Evolutionary conservation across 345 rosid species (phyloP).

Genomic region (Moricandia moricandioides): DNA sequence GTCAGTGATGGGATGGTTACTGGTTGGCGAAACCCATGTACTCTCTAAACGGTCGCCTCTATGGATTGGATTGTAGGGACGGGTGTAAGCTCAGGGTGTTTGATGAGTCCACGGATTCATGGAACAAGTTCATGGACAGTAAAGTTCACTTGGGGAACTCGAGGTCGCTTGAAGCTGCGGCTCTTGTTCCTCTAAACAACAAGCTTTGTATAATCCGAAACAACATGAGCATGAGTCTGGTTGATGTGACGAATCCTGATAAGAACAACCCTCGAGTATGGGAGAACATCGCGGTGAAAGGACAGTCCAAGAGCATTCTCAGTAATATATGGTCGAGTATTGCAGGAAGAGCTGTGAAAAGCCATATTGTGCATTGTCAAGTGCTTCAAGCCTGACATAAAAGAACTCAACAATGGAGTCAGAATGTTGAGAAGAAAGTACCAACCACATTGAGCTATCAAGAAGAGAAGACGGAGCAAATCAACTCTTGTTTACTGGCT

Average conservation of each 20-base stretch:
- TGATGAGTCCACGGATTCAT: slow-evolving; percentile 68
- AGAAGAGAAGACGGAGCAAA: not conserved
- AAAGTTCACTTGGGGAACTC: slow-evolving; percentile 88
- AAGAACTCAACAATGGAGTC: slow-evolving; percentile 7
- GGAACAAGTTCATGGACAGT: slow-evolving; percentile 88
- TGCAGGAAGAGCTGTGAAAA: slow-evolving; percentile 86
- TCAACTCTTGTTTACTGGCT: not conserved
- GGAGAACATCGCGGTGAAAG: slow-evolving; percentile 85
- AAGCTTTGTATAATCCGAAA: slow-evolving; percentile 91
- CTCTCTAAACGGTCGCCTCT: slow-evolving; percentile 74
- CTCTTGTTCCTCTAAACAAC: slow-evolving; percentile 75
- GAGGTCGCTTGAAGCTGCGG: slow-evolving; percentile 84
- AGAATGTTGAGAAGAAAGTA: slow-evolving; percentile 16
- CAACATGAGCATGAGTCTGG: slow-evolving; percentile 93
- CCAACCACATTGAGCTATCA: slow-evolving; percentile 14
- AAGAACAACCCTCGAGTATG: slow-evolving; percentile 68
- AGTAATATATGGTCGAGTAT: slow-evolving; percentile 84
- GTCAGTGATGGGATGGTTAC: slow-evolving; percentile 80
- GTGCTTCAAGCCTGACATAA: slow-evolving; percentile 86
- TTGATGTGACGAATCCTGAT: slow-evolving; percentile 77
- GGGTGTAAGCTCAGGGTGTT: slow-evolving; percentile 88
- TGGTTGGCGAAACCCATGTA: slow-evolving; percentile 93
- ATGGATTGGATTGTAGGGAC: slow-evolving; percentile 83
- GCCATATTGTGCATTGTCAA: slow-evolving; percentile 93
- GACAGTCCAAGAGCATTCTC: slow-evolving; percentile 74